These are phyloP conservation scores for Solanum tarijense DNA, from an alignment of 257 asterid species.

Conservation along the genomic window DNA sequence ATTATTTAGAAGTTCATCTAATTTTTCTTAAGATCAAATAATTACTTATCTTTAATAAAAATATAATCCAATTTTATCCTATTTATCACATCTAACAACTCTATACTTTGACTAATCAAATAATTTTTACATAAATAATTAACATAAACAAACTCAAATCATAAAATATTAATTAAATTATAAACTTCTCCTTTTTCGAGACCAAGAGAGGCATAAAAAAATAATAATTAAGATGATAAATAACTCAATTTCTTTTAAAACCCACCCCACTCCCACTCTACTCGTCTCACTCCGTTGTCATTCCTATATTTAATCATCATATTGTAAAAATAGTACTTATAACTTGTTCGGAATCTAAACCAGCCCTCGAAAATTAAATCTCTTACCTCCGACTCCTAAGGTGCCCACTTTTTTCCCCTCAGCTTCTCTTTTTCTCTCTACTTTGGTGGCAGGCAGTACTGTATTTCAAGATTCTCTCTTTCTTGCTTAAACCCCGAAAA, in stretches of 20 bases:
- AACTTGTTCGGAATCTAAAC: not conserved
- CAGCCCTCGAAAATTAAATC: not conserved
- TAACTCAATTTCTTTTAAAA: no score
- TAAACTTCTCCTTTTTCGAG: fast-evolving
- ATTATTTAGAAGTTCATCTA: no score
- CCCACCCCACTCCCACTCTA: no score
- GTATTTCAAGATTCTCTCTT: not conserved
- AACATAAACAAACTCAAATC: not conserved
- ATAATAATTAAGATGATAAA: no score
- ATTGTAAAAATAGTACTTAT: no score
- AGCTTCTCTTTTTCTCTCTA: not conserved
- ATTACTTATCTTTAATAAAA: not conserved
- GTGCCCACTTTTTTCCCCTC: not conserved
- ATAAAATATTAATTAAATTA: no score
- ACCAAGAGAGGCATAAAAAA: fast-evolving
- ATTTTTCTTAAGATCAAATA: no score
- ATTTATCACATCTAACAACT: not conserved
- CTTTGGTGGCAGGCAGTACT: not conserved
- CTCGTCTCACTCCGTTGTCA: no score
- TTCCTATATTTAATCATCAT: no score
- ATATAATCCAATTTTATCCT: not conserved
- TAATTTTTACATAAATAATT: not conserved
- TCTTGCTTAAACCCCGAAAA: not conserved
- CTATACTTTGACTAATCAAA: not conserved
- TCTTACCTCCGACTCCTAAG: not conserved